Evolutionary conservation across 805 yeast species (phyloP).

Genomic region (Candida sakaeoensis): DNA sequence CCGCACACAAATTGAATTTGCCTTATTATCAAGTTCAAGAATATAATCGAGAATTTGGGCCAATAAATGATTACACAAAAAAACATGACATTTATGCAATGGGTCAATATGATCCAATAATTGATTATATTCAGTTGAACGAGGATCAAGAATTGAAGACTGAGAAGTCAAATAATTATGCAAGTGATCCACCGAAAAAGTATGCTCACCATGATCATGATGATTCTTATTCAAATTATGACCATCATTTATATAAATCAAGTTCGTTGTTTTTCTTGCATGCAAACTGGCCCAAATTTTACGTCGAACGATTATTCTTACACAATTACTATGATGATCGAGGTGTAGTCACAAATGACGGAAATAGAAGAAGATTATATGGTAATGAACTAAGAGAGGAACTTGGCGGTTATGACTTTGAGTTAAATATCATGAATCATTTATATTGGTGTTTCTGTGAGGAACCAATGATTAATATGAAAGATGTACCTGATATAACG

Average conservation of each 20-base stretch:
- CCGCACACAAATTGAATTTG: slow-evolving; percentile 33
- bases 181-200: slow-evolving; percentile 14
- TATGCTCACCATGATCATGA: slow-evolving; percentile 22
- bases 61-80: slow-evolving; percentile 16
- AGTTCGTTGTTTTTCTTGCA: slow-evolving; percentile 29
- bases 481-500: slow-evolving; percentile 18
- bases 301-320: slow-evolving; percentile 23
- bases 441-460: slow-evolving; percentile 28
- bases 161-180: slow-evolving; percentile 10
- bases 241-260: slow-evolving; percentile 25
- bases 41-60: slow-evolving; percentile 36
- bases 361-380: slow-evolving; percentile 26
- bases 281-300: slow-evolving; percentile 37
- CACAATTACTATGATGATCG: slow-evolving; percentile 21
- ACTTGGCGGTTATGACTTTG: slow-evolving; percentile 25
- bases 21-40: slow-evolving; percentile 38
- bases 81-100: slow-evolving; percentile 30
- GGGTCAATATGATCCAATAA: slow-evolving; percentile 37
- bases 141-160: slow-evolving; percentile 10
- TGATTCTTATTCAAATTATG: slow-evolving; percentile 20
- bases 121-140: slow-evolving; percentile 22
- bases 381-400: slow-evolving; percentile 22
- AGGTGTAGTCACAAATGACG: slow-evolving; percentile 21
- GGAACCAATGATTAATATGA: slow-evolving; percentile 17
- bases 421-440: slow-evolving; percentile 23